These are phyloP conservation scores for Phytophthora tentaculata DNA, from an alignment of 352 stramenopile genomes.

Conservation along the genomic window DNA sequence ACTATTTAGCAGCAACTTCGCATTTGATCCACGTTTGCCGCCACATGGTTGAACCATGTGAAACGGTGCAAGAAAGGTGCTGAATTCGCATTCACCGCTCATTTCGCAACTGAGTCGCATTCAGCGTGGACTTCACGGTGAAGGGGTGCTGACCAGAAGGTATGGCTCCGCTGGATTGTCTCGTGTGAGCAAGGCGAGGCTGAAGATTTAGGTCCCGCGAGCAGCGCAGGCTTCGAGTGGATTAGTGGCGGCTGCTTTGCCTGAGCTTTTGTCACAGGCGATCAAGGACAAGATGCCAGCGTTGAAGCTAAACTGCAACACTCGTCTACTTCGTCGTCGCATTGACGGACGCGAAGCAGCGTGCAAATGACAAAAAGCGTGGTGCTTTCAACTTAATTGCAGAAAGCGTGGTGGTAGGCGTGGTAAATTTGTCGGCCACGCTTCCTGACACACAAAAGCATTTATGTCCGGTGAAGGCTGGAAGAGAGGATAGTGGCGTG, in stretches of 20 bases:
- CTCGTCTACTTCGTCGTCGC: conserved; percentile 1
- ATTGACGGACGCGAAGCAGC: conserved; percentile 4
- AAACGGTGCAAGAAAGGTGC: conserved; percentile 12
- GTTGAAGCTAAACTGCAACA: too few relatives aligned
- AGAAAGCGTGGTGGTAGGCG: too few relatives aligned
- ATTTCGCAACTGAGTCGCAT: conserved; percentile 8
- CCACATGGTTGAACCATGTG: conserved; percentile 7
- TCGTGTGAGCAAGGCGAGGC: not conserved
- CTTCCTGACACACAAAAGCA: too few relatives aligned
- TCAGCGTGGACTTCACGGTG: not conserved
- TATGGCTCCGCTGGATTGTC: conserved; percentile 11
- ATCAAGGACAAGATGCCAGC: too few relatives aligned
- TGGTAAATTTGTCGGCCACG: too few relatives aligned
- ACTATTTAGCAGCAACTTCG: not conserved
- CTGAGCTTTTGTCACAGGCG: too few relatives aligned
- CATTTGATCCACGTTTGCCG: not conserved
- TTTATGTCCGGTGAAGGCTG: too few relatives aligned
- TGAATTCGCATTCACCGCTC: conserved; percentile 19
- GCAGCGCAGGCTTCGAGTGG: conserved; percentile 1
- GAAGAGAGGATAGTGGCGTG: too few relatives aligned
- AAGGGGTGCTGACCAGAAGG: not conserved
- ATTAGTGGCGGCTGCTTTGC: too few relatives aligned
- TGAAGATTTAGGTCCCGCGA: conserved; percentile 4
- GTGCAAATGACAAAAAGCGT: too few relatives aligned
- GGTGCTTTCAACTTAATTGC: too few relatives aligned